Conservation (phyloP, 2,329 filamentous ascomycete genomes). For the Polytolypa hystricis region DNA sequence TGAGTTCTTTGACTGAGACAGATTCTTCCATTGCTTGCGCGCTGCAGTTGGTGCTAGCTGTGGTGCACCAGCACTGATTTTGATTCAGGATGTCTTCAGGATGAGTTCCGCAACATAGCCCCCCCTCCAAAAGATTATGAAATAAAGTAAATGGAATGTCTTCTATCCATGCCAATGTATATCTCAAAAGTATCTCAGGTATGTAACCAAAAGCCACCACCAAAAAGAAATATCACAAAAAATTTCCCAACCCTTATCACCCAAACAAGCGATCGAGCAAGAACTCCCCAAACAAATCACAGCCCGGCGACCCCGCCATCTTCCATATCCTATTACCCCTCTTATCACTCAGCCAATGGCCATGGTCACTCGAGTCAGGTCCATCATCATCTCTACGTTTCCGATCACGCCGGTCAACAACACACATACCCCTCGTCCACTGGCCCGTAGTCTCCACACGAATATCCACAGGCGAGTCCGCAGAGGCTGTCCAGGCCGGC, state of each 20-base stretch:
- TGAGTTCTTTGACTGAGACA: too few relatives aligned
- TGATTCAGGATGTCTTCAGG: too few relatives aligned
- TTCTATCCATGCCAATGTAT: not conserved
- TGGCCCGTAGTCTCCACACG: conserved; percentile 82
- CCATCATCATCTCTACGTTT: conserved; percentile 37
- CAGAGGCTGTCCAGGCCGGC: conserved; percentile 32
- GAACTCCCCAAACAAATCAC: conserved; percentile 53
- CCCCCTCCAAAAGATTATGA: too few relatives aligned
- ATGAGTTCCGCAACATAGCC: too few relatives aligned
- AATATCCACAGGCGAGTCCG: conserved; percentile 61
- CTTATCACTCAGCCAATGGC: conserved; percentile 61
- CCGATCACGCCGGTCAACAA: conserved; percentile 60
- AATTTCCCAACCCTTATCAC: conserved; percentile 15
- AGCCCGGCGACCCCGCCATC: conserved; percentile 58
- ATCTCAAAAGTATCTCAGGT: not conserved
- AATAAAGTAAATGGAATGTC: too few relatives aligned
- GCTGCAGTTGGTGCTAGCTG: too few relatives aligned
- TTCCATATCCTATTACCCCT: conserved; percentile 73
- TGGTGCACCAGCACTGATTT: too few relatives aligned
- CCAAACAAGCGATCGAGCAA: conserved; percentile 57
- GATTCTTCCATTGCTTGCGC: too few relatives aligned
- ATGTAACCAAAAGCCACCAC: not conserved
- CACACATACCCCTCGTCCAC: conserved; percentile 88
- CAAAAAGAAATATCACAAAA: not conserved
- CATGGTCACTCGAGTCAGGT: conserved; percentile 57